These are phyloP conservation scores for Cladosporium sp. DNA, from an alignment of 2,329 filamentous ascomycete species.

Conservation along the genomic window DNA sequence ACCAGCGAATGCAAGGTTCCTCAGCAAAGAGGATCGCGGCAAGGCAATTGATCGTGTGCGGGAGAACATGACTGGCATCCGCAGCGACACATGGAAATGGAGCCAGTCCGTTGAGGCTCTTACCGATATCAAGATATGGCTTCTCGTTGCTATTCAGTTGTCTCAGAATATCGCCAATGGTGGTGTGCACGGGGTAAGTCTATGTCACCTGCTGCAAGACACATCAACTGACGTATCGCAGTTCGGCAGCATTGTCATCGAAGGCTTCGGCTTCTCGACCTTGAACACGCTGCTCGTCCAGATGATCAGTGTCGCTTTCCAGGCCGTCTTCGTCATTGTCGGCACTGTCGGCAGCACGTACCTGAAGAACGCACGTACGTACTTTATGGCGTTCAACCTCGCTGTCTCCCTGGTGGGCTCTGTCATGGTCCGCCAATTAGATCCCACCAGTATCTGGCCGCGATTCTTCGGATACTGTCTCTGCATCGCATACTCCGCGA, in stretches of 20 bases:
- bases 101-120: constrained; percentile 57
- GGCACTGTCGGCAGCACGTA: neutral
- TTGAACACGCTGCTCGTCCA: constrained; percentile 58
- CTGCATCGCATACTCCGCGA: neutral
- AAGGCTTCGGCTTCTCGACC: constrained; percentile 59
- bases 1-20: constrained; percentile 59
- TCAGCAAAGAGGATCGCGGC: neutral
- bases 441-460: neutral
- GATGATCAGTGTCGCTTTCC: constrained; percentile 35
- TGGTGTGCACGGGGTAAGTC: neutral
- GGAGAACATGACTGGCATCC: constrained; percentile 45
- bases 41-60: constrained; percentile 3
- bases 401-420: neutral
- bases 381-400: constrained; percentile 1
- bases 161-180: constrained; percentile 60
- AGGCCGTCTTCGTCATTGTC: neutral
- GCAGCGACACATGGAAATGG: constrained; percentile 53
- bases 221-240: neutral
- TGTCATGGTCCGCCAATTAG: neutral
- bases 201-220: too few species aligned
- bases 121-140: constrained; percentile 61
- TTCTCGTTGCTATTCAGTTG: constrained; percentile 51
- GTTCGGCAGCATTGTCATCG: constrained; percentile 61
- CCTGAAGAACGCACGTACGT: neutral
- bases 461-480: neutral